phyloP scores from a whole-genome alignment of 2,329 filamentous ascomycete species.

The Stagonosporopsis rhizophila region DNA sequence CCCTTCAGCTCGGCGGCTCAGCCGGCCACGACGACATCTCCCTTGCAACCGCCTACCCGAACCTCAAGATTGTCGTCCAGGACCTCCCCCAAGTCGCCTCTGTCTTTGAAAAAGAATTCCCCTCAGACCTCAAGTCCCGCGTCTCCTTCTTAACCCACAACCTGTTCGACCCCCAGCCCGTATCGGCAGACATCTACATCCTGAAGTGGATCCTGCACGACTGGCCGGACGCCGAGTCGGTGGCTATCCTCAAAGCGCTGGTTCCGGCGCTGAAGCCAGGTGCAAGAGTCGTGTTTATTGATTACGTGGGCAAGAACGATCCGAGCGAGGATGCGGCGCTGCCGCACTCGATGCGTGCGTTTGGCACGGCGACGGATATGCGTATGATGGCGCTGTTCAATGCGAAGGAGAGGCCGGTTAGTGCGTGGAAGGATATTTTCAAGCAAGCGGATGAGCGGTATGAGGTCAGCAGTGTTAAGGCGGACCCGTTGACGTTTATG shows the following conservation, averaged over 20 bases:
- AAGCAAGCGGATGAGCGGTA: conserved; percentile 56
- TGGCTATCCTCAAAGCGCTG: conserved; percentile 52
- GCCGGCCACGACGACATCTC: conserved; percentile 42
- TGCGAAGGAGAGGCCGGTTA: conserved; percentile 55
- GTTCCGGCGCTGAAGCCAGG: conserved; percentile 64
- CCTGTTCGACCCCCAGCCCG: conserved; percentile 65
- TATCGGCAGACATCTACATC: conserved; percentile 61
- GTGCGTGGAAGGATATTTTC: conserved; percentile 58
- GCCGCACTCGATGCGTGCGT: conserved; percentile 34
- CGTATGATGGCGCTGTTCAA: conserved; percentile 61
- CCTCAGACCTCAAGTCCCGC: conserved; percentile 31
- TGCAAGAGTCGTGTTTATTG: conserved; percentile 55
- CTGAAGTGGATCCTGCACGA: conserved; percentile 69
- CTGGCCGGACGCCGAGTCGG: conserved; percentile 60
- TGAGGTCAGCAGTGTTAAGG: conserved; percentile 44
- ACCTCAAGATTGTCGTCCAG: conserved; percentile 42
- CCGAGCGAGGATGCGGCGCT: conserved; percentile 22
- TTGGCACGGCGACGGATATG: conserved; percentile 54
- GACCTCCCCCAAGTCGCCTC: conserved; percentile 39
- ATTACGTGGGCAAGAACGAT: conserved; percentile 43
- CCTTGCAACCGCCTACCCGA: conserved; percentile 35
- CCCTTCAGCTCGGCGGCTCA: conserved; percentile 37
- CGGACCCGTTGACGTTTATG: conserved; percentile 34
- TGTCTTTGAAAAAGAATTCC: conserved; percentile 35
- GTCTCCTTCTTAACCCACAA: conserved; percentile 58